phyloP scores from a whole-genome alignment of 169 alveolate genomes.

The Eimeria acervulina region DNA sequence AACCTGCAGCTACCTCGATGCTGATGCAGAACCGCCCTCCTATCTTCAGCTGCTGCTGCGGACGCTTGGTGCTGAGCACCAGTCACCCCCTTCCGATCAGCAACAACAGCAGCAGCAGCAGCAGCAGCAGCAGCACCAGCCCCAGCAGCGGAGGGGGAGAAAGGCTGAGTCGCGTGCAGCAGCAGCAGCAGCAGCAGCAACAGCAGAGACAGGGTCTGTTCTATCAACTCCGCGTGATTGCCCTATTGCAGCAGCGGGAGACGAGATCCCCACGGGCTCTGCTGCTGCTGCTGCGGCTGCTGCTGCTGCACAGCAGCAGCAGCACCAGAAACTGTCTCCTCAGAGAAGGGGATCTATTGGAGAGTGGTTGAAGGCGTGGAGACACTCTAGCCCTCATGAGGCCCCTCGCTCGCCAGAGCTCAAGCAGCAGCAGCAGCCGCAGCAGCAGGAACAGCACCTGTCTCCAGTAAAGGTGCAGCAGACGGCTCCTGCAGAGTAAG shows the following conservation, averaged over 20 bases:
- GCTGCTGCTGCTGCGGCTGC: constrained; percentile 19
- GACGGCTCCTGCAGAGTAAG: background rate
- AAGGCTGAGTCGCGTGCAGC: background rate
- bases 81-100: background rate
- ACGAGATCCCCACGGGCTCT: background rate
- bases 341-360: constrained; percentile 31
- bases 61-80: constrained; percentile 14
- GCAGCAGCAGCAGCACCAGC: constrained; percentile 55
- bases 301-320: constrained; percentile 17
- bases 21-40: constrained; percentile 4
- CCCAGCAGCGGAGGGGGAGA: background rate
- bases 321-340: constrained; percentile 1
- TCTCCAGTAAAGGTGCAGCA: background rate
- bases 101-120: constrained; percentile 58
- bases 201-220: background rate
- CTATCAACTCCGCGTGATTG: background rate
- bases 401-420: background rate
- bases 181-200: constrained; percentile 58
- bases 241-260: background rate
- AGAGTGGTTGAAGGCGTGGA: constrained; percentile 27
- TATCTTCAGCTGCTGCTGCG: constrained; percentile 45
- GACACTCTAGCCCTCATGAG: constrained; percentile 25
- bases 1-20: constrained; percentile 11
- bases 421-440: background rate
- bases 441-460: constrained; percentile 49